These are phyloP conservation scores for Nicotiana attenuata DNA, from an alignment of 257 asterid species.

Conservation along the genomic window DNA sequence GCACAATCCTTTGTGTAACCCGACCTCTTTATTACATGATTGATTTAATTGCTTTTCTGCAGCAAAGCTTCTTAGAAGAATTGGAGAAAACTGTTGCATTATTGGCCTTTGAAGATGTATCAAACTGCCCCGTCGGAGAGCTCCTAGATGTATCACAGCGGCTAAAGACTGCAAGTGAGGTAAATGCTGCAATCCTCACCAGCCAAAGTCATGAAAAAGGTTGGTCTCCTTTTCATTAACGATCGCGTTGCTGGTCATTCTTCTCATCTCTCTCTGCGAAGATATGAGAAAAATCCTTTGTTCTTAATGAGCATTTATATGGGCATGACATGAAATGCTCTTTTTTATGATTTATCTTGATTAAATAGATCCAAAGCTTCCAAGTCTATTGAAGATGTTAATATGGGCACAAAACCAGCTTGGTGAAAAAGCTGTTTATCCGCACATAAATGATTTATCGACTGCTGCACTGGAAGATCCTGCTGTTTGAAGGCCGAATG, in stretches of 20 bases:
- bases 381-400: slow-evolving; percentile 80
- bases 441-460: slow-evolving; percentile 62
- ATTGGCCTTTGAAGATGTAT: slow-evolving; percentile 77
- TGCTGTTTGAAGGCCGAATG: slow-evolving; percentile 30
- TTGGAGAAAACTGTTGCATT: slow-evolving; percentile 76
- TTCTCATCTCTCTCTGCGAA: neutral
- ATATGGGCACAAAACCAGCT: slow-evolving; percentile 76
- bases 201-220: slow-evolving; percentile 96
- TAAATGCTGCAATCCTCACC: slow-evolving; percentile 81
- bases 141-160: slow-evolving; percentile 81
- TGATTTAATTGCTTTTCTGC: slow-evolving; percentile 4
- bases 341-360: neutral
- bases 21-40: neutral
- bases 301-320: too few relatives aligned
- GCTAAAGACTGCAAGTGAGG: slow-evolving; percentile 77
- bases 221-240: slow-evolving; percentile 19
- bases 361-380: slow-evolving; percentile 86
- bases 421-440: slow-evolving; percentile 68
- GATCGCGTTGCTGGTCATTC: neutral
- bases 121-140: slow-evolving; percentile 65
- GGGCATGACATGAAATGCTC: neutral
- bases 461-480: slow-evolving; percentile 78
- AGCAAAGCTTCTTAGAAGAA: slow-evolving; percentile 75
- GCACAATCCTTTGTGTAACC: neutral
- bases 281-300: neutral